Percentiles rank a stretch among this genome's conserved stretches.
These are phyloP conservation scores for Cryptosporidium sp. DNA, from an alignment of 169 alveolate species.

Conservation along the genomic window DNA sequence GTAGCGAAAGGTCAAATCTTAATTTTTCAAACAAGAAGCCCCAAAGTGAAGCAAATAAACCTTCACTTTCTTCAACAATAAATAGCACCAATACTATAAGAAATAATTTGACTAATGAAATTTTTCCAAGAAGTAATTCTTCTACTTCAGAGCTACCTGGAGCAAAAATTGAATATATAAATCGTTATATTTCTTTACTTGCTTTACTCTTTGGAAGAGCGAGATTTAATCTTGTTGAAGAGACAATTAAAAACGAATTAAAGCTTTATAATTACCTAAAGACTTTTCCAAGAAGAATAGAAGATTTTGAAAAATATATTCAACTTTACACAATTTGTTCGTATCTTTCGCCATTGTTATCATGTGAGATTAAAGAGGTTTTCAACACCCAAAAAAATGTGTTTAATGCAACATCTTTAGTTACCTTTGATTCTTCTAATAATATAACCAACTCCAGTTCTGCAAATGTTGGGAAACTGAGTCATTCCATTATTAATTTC, in stretches of 20 bases:
- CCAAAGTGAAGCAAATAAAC: background rate
- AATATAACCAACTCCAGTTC: background rate
- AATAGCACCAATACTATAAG: background rate
- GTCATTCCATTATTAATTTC: background rate
- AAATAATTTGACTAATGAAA: background rate
- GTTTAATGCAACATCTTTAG: background rate
- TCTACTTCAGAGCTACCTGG: background rate
- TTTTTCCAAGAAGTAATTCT: background rate
- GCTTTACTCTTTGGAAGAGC: conserved; percentile 11
- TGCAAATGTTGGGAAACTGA: background rate
- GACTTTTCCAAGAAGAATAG: conserved; percentile 22
- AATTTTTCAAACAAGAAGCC: background rate
- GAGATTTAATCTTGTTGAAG: conserved; percentile 4
- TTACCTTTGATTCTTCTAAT: background rate
- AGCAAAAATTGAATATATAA: background rate
- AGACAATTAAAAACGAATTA: conserved; percentile 25
- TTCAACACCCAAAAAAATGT: background rate
- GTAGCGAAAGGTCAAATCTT: background rate
- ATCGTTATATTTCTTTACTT: background rate
- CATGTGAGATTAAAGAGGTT: conserved; percentile 16
- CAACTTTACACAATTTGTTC: conserved; percentile 51
- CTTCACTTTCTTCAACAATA: background rate
- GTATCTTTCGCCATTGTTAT: conserved; percentile 39
- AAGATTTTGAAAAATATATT: conserved; percentile 15
- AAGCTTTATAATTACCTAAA: conserved; percentile 8